phyloP scores from a whole-genome alignment of 352 stramenopile genomes.

The Peronospora tabacina region DNA sequence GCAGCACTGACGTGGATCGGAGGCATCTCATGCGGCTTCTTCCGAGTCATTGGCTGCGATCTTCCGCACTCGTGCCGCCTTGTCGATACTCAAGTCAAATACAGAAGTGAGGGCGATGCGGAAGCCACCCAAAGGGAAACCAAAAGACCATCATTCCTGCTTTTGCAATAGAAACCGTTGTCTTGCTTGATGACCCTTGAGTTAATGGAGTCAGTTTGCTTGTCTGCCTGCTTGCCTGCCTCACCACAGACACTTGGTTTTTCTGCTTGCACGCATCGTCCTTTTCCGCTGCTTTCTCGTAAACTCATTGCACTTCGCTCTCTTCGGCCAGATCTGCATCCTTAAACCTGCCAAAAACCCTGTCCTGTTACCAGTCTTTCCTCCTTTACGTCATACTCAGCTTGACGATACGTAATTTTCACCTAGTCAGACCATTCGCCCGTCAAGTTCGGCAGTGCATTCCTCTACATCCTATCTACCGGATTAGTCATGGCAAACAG shows the following conservation, averaged over 20 bases:
- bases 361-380: slow-evolving; percentile 90
- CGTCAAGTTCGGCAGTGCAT: slow-evolving; percentile 20
- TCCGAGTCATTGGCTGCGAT: slow-evolving; percentile 18
- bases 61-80: slow-evolving; percentile 11
- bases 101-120: slow-evolving; percentile 10
- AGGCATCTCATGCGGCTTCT: slow-evolving; percentile 21
- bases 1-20: slow-evolving; percentile 13
- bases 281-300: slow-evolving; percentile 95
- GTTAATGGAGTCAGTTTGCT: slow-evolving; percentile 98
- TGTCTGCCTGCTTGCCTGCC: slow-evolving; percentile 90
- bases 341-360: slow-evolving; percentile 93
- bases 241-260: slow-evolving; percentile 87
- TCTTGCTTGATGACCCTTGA: too few relatives aligned
- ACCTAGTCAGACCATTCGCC: slow-evolving; percentile 85
- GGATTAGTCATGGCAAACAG: neutral
- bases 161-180: slow-evolving; percentile 32
- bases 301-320: slow-evolving; percentile 92
- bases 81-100: slow-evolving; percentile 16
- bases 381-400: slow-evolving; percentile 92
- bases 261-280: slow-evolving; percentile 94
- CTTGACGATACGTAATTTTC: slow-evolving; percentile 78
- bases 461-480: neutral
- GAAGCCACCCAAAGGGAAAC: slow-evolving; percentile 21
- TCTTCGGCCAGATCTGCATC: slow-evolving; percentile 95
- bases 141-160: slow-evolving; percentile 37